A percentile compares a stretch with the other conserved stretches of the same genome.
These are phyloP conservation scores for Leccinum ochraceum DNA, from an alignment of 768 basidiomycete species.

Conservation along the genomic window DNA sequence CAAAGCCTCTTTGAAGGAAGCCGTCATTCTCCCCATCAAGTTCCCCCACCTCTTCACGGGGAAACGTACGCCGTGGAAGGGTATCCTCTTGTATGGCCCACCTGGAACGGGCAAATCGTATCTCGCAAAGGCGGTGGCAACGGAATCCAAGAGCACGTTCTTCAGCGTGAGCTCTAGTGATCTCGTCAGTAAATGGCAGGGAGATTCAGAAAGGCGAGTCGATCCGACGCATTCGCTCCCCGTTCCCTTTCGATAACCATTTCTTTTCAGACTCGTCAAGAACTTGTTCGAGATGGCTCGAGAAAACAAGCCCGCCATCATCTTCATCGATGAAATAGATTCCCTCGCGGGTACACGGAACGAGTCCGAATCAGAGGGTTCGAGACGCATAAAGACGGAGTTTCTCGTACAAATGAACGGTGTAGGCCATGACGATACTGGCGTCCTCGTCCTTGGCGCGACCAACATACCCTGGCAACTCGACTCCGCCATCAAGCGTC, in stretches of 20 bases:
- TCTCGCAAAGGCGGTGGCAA: conserved; percentile 97
- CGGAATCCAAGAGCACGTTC: conserved; percentile 99
- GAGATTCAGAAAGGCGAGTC: conserved; percentile 90
- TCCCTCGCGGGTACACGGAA: conserved; percentile 93
- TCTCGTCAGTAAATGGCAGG: conserved; percentile 99
- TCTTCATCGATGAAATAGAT: conserved; percentile 99
- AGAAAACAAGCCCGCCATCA: conserved; percentile 95
- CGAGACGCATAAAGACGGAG: conserved; percentile 96
- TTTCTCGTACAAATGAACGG: conserved; percentile 99
- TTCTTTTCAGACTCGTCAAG: conserved; percentile 73
- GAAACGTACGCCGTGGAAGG: conserved; percentile 96
- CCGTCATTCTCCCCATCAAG: conserved; percentile 99
- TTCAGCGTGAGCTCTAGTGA: conserved; percentile 95
- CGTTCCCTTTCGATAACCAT: background rate
- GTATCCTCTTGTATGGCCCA: conserved; percentile 95
- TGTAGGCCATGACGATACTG: conserved; percentile 96
- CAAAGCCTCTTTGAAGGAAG: conserved; percentile 95
- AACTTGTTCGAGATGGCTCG: conserved; percentile 96
- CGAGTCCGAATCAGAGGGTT: conserved; percentile 97
- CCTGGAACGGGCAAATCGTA: conserved; percentile 98
- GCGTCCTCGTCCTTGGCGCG: conserved; percentile 93
- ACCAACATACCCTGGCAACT: conserved; percentile 99
- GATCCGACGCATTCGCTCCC: background rate
- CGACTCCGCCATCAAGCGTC: conserved; percentile 95
- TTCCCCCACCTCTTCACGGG: conserved; percentile 99